phyloP scores from a whole-genome alignment of 768 basidiomycete genomes.

The Tricholoma hemisulphureum region DNA sequence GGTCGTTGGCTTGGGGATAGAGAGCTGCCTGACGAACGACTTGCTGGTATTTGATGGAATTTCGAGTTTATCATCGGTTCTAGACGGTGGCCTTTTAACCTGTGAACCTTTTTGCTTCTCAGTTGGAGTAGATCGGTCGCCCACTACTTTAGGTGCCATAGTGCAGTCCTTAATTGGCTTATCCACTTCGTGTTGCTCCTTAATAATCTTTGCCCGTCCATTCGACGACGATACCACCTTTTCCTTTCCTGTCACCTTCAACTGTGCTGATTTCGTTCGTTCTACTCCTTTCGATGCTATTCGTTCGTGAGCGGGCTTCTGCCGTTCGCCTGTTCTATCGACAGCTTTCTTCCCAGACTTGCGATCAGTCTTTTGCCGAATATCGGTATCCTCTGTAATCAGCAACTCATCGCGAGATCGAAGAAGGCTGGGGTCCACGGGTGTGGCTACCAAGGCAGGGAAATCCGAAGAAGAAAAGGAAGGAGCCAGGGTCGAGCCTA shows the following conservation, averaged over 20 bases:
- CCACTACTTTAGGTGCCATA: constrained; percentile 20
- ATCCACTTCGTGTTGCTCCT: constrained; percentile 38
- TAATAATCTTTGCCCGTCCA: constrained; percentile 25
- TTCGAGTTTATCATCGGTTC: constrained; percentile 20
- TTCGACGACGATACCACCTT: constrained; percentile 39
- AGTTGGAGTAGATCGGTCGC: constrained; percentile 26
- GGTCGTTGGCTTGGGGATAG: constrained; percentile 21
- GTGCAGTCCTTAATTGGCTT: constrained; percentile 27
- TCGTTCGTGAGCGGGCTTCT: constrained; percentile 57
- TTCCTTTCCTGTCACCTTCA: constrained; percentile 57
- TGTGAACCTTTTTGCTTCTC: constrained; percentile 22
- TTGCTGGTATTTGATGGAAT: constrained; percentile 2
- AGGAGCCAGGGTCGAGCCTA: constrained; percentile 49
- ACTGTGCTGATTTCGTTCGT: constrained; percentile 49
- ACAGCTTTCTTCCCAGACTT: constrained; percentile 66
- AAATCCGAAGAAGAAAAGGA: constrained; percentile 72
- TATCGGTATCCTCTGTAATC: constrained; percentile 38
- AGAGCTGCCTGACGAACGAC: background rate
- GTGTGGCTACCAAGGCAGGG: constrained; percentile 56
- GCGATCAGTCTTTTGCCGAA: constrained; percentile 56
- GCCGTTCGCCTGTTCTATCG: constrained; percentile 62
- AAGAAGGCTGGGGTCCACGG: constrained; percentile 30
- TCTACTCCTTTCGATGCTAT: constrained; percentile 53
- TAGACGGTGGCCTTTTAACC: constrained; percentile 17
- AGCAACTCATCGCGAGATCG: constrained; percentile 28